Base-by-base conservation (phyloP, 1,284 basidiomycete genomes). In the Tremellales sp. region DNA sequence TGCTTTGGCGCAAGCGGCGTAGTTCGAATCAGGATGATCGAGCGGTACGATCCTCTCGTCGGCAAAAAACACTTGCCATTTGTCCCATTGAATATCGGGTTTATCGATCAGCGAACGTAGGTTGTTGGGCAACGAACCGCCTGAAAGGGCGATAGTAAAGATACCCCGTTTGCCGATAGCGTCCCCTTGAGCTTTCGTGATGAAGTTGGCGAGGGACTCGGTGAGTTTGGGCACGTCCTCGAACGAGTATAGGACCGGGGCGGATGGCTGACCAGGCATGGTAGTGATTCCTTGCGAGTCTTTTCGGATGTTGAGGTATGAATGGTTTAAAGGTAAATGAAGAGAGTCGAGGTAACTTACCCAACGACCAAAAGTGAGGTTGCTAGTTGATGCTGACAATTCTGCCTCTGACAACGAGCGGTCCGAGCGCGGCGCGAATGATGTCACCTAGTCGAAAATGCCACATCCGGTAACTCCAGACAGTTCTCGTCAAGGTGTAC, bases 11-110 rank as follows among this genome's bases (percentile, higher is more conserved):
- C 87, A 90, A 45, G 90, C 81, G 10, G 74, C 68, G 77, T 94
- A 92, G 76, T 98, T 98, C 36, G 89, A 92, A 70, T 97, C 93
- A 47, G 84, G 79, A 73, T 96, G 80, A 77, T 94, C 85, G 65
- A 97, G 83, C 1, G 91, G 89, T 7, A 98, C 94, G 52, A 86
- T 82, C 46, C 93, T 86, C 76, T 98, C 93, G 73, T 98, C 93
- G 41, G 86, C 90, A 69, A 97, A 97, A 77, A 87, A 98, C 62
- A 97, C 84, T 61, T 96, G 89, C 93, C 93, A 98, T 73, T 90
- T 89, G 71, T 93, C 85, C 93, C 94, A 98, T 71, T 87, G 86
- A 19, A 91, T 81, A 23, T 79, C 80, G 13, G 82, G 76, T 54
- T 85, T 77, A 43, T 73, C 77, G 60, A 88, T 79, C 56, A 97